Percentiles rank a stretch among this genome's conserved stretches.
phyloP scores from a whole-genome alignment of 225 moss, liverwort and hornwort genomes.

The Climacium dendroides region DNA sequence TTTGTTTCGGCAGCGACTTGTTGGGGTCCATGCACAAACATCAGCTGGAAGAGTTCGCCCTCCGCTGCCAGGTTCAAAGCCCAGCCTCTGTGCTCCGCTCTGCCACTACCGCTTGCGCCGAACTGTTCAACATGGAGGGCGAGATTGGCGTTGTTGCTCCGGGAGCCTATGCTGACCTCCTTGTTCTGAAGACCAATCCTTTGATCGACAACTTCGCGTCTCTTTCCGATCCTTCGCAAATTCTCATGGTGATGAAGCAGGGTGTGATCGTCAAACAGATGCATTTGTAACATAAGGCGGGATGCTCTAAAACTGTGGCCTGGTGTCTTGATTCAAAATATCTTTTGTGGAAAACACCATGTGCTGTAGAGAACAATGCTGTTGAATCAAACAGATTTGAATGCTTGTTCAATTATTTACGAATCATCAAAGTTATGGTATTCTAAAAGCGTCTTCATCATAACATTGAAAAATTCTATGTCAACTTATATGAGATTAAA shows the following conservation, averaged over 20 bases:
- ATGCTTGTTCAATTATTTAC: not conserved
- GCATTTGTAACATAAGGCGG: not conserved
- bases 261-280: conserved; percentile 17
- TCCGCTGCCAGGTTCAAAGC: conserved; percentile 39
- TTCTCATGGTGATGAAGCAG: conserved; percentile 49
- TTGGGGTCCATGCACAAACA: conserved; percentile 48
- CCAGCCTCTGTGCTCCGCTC: conserved; percentile 33
- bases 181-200: conserved; percentile 36
- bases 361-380: not conserved
- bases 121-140: conserved; percentile 48
- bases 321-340: not conserved
- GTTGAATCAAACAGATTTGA: not conserved
- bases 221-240: conserved; percentile 11
- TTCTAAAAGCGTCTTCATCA: not conserved
- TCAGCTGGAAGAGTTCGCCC: conserved; percentile 39
- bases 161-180: conserved; percentile 35
- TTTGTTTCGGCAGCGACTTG: conserved; percentile 52
- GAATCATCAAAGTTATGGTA: not conserved
- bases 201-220: conserved; percentile 12
- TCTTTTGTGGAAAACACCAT: not conserved
- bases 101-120: conserved; percentile 36
- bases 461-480: not conserved
- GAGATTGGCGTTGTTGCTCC: conserved; percentile 32
- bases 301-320: not conserved
- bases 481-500: not conserved